These are phyloP conservation scores for Gossypium thurberi DNA, from an alignment of 345 rosid species.

Conservation along the genomic window DNA sequence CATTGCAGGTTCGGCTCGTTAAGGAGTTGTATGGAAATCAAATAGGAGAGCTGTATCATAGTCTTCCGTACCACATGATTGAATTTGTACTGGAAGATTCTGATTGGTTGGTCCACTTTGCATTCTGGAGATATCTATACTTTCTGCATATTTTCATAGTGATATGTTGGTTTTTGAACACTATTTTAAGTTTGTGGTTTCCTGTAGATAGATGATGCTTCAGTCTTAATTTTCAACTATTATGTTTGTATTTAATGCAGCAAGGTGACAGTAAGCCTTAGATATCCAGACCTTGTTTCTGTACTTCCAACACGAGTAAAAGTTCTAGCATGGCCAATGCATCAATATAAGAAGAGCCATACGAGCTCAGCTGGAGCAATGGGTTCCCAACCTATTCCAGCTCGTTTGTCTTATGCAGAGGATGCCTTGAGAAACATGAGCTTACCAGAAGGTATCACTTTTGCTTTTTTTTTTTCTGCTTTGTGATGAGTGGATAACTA, in stretches of 20 bases:
- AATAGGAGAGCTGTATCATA: constrained; percentile 79
- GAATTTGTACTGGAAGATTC: constrained; percentile 70
- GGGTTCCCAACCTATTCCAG: constrained; percentile 38
- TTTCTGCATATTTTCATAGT: background rate
- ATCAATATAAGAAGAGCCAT: constrained; percentile 44
- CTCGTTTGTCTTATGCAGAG: constrained; percentile 78
- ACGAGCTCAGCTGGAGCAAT: constrained; percentile 27
- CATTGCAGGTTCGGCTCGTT: constrained; percentile 65
- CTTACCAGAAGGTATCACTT: constrained; percentile 73
- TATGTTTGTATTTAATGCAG: constrained; percentile 38
- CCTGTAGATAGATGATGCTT: background rate
- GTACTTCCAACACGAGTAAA: constrained; percentile 76
- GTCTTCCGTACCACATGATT: constrained; percentile 90
- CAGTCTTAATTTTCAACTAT: background rate
- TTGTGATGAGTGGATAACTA: background rate
- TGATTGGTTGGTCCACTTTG: constrained; percentile 57
- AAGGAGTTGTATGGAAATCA: constrained; percentile 94
- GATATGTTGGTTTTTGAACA: constrained; percentile 3
- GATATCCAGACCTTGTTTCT: constrained; percentile 69
- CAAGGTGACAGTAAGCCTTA: constrained; percentile 66
- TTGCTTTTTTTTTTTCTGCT: background rate
- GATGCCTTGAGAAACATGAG: constrained; percentile 73
- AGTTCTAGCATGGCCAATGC: constrained; percentile 74
- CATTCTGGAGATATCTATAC: background rate
- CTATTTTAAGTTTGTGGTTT: background rate